These are phyloP conservation scores for Leptographium radiaticola DNA, from an alignment of 2,329 filamentous ascomycete species.

Conservation along the genomic window DNA sequence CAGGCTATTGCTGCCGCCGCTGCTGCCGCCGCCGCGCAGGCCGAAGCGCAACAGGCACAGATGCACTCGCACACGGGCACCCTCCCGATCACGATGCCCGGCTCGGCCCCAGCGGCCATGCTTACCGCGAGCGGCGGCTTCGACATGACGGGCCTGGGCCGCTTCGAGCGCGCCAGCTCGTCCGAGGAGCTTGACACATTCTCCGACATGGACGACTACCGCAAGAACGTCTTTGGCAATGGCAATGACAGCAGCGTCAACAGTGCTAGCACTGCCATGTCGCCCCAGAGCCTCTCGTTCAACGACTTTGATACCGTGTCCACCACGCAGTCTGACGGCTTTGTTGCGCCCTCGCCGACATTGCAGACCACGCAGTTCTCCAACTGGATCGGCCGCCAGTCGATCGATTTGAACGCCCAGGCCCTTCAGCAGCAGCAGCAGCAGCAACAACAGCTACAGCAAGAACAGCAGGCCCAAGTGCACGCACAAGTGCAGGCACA, in stretches of 20 bases:
- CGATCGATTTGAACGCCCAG: slow-evolving; percentile 26
- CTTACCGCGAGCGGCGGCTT: slow-evolving; percentile 14
- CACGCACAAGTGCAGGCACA: neutral
- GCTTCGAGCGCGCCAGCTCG: slow-evolving; percentile 37
- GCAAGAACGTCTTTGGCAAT: slow-evolving; percentile 31
- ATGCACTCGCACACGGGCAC: neutral
- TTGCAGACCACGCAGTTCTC: slow-evolving; percentile 16
- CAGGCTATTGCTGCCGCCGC: slow-evolving; percentile 15
- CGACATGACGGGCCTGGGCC: slow-evolving; percentile 10
- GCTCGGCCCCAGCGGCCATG: slow-evolving; percentile 10
- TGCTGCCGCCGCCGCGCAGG: neutral
- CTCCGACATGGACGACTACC: slow-evolving; percentile 38
- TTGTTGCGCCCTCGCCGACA: slow-evolving; percentile 16
- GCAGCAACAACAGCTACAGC: slow-evolving; percentile 1
- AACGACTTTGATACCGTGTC: slow-evolving; percentile 26
- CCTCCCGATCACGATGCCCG: neutral
- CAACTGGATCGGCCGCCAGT: slow-evolving; percentile 22
- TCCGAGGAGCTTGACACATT: slow-evolving; percentile 43
- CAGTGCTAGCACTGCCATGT: slow-evolving; percentile 30
- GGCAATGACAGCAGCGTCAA: slow-evolving; percentile 19
- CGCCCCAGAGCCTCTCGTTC: slow-evolving; percentile 38
- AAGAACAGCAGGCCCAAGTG: neutral
- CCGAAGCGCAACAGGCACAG: slow-evolving; percentile 11
- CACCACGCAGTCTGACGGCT: slow-evolving; percentile 10
- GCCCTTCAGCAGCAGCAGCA: slow-evolving; percentile 23